These are phyloP conservation scores for Solanum tarijense DNA, from an alignment of 257 asterid genomes.

Conservation along the genomic window DNA sequence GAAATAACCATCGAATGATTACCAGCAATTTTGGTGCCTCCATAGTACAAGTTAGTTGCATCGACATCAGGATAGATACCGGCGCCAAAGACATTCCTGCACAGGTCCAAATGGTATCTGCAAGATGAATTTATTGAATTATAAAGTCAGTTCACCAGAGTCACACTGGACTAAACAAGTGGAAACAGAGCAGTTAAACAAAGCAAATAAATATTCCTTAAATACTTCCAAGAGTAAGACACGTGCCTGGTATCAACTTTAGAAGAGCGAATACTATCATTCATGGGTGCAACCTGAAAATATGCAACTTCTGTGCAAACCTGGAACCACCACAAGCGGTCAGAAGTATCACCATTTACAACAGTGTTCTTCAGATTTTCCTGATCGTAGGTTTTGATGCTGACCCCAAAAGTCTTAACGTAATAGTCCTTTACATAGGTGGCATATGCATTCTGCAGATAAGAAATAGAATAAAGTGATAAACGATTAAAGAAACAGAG, in stretches of 20 bases:
- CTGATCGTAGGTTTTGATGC: conserved; percentile 64
- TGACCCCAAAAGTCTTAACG: conserved; percentile 33
- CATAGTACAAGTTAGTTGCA: conserved; percentile 79
- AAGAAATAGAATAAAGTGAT: not conserved
- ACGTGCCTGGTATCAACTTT: conserved; percentile 65
- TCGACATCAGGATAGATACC: conserved; percentile 68
- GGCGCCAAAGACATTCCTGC: conserved; percentile 79
- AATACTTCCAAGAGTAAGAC: not conserved
- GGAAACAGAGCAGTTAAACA: not conserved
- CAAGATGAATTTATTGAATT: conserved; percentile 5
- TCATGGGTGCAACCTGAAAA: conserved; percentile 92
- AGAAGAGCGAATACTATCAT: conserved; percentile 85
- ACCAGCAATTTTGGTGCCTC: conserved; percentile 89
- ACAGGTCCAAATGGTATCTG: conserved; percentile 94
- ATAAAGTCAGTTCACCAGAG: not conserved
- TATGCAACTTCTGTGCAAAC: conserved; percentile 97
- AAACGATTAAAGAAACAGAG: not conserved
- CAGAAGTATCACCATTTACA: conserved; percentile 28
- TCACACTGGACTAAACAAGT: not conserved
- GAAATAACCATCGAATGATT: conserved; percentile 7
- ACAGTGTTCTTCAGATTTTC: conserved; percentile 47
- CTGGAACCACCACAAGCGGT: conserved; percentile 99
- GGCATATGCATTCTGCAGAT: conserved; percentile 84
- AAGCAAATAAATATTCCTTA: not conserved
- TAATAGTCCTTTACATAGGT: conserved; percentile 57